A percentile compares a stretch with the other conserved stretches of the same genome.
These are phyloP conservation scores for Laburnicola sp. DNA, from an alignment of 2,329 filamentous ascomycete species.

Conservation along the genomic window DNA sequence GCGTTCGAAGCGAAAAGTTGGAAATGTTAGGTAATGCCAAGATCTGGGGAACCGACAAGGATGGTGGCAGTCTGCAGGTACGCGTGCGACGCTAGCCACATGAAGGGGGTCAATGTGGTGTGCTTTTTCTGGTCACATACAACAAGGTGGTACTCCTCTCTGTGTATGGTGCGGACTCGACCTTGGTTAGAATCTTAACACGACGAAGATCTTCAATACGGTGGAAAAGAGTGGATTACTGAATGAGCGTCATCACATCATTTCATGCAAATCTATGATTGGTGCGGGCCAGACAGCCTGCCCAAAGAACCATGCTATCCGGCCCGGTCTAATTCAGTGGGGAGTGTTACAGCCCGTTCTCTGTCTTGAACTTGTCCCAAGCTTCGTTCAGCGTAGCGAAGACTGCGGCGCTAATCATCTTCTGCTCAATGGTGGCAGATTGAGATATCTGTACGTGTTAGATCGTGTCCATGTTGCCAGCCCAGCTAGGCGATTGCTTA, in stretches of 20 bases:
- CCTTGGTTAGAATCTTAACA: no score
- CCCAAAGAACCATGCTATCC: background rate
- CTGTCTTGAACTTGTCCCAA: constrained; percentile 69
- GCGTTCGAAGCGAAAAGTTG: constrained; percentile 10
- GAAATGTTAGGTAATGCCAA: constrained; percentile 17
- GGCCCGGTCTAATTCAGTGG: background rate
- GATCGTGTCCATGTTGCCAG: background rate
- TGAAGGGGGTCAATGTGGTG: no score
- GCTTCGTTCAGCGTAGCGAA: constrained; percentile 68
- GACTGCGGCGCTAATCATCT: constrained; percentile 67
- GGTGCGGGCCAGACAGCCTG: background rate
- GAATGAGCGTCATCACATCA: no score
- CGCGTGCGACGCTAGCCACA: background rate
- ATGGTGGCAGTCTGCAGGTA: constrained; percentile 10
- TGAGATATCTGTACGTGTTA: constrained; percentile 56
- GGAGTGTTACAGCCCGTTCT: constrained; percentile 58
- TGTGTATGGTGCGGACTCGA: no score
- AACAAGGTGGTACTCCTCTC: no score
- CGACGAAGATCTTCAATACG: no score
- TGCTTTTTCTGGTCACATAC: no score
- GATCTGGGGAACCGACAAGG: constrained; percentile 2
- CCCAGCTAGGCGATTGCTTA: constrained; percentile 53
- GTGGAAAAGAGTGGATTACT: no score
- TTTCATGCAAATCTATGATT: background rate
- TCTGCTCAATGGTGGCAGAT: constrained; percentile 66